A percentile compares a stretch with the other conserved stretches of the same genome.
Conservation (phyloP, 805 yeast genomes). For the Cyberlindnera misumaiensis region DNA sequence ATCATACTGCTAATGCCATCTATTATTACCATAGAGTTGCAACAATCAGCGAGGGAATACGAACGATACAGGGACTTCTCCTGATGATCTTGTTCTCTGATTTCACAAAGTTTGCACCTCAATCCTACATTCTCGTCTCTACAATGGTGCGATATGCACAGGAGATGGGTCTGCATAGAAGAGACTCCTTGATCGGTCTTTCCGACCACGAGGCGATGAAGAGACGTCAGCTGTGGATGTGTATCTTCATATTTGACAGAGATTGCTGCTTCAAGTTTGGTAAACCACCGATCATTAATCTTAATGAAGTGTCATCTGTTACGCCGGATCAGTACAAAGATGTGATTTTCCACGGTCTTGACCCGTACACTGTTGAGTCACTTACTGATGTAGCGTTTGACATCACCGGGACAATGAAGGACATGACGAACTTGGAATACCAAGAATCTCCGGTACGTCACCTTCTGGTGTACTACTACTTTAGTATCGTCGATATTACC, state of each 20-base stretch:
- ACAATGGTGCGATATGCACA: slow-evolving; percentile 48
- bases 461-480: slow-evolving; percentile 7
- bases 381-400: slow-evolving; percentile 5
- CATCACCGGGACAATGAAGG: not conserved
- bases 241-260: slow-evolving; percentile 39
- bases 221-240: slow-evolving; percentile 42
- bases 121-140: slow-evolving; percentile 34
- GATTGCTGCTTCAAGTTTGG: slow-evolving; percentile 41
- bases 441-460: slow-evolving; percentile 5
- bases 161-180: slow-evolving; percentile 50
- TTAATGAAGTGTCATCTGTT: slow-evolving; percentile 27
- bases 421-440: not conserved
- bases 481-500: slow-evolving; percentile 8
- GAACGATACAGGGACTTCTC: slow-evolving; percentile 47
- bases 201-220: slow-evolving; percentile 29
- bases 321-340: slow-evolving; percentile 8
- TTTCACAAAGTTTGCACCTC: slow-evolving; percentile 31
- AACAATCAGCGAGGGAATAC: slow-evolving; percentile 43
- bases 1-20: slow-evolving; percentile 33
- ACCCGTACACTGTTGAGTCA: not conserved
- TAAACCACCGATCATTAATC: slow-evolving; percentile 40
- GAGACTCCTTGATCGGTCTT: slow-evolving; percentile 35
- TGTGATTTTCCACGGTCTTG: slow-evolving; percentile 5
- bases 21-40: slow-evolving; percentile 47
- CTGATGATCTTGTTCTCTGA: slow-evolving; percentile 35